These are phyloP conservation scores for Aureobasidium sp. DNA, from an alignment of 2,329 filamentous ascomycete species.

Conservation along the genomic window DNA sequence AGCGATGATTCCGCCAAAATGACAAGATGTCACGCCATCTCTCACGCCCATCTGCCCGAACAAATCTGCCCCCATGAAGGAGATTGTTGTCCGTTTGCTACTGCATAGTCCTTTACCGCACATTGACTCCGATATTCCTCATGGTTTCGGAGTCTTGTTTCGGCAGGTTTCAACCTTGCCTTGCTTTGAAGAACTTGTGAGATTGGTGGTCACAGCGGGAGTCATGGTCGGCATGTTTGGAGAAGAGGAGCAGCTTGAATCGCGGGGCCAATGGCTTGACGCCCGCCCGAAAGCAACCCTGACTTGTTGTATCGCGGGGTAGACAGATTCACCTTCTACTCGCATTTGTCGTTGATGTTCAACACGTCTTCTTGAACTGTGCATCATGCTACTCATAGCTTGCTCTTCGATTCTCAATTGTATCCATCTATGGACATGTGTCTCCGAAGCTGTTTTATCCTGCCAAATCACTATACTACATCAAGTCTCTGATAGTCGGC, in stretches of 20 bases:
- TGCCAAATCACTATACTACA: too few species aligned
- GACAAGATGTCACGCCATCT: slow-evolving; percentile 3
- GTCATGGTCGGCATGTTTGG: neutral
- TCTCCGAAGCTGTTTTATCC: neutral
- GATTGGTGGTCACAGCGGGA: neutral
- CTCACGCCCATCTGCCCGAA: neutral
- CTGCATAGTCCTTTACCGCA: neutral
- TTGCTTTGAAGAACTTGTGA: neutral
- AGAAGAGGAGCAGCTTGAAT: neutral
- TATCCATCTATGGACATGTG: neutral
- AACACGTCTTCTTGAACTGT: neutral
- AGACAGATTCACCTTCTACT: neutral
- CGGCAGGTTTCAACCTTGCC: neutral
- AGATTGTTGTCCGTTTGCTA: neutral
- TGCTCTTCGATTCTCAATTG: neutral
- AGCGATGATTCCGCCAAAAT: neutral
- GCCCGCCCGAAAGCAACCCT: neutral
- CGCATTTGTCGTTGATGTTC: neutral
- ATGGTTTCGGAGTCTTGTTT: neutral
- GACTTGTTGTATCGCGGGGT: neutral
- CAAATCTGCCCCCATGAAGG: neutral
- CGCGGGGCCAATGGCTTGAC: neutral
- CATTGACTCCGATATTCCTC: neutral
- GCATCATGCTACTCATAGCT: neutral
- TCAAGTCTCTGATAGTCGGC: neutral